phyloP scores from a whole-genome alignment of 192 early-diverging fungal genomes.

The Haplosporangium gracile region DNA sequence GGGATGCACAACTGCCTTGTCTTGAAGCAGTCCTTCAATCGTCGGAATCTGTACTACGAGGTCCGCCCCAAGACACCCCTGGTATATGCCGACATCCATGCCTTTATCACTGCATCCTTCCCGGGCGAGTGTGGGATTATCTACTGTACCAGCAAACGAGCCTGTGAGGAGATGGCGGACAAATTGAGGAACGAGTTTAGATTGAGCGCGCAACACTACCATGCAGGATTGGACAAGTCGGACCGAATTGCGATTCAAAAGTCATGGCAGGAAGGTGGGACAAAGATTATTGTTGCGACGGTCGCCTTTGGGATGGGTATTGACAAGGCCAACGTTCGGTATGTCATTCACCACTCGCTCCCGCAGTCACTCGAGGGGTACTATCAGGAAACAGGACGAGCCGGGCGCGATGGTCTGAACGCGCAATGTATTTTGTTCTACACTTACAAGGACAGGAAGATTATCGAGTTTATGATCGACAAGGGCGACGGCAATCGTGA shows the following conservation, averaged over 20 bases:
- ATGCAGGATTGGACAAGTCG: conserved; percentile 86
- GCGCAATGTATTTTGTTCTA: conserved; percentile 91
- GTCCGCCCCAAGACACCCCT: conserved; percentile 73
- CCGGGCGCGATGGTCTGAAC: conserved; percentile 91
- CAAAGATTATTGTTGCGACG: conserved; percentile 93
- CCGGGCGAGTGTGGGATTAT: conserved; percentile 89
- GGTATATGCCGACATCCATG: conserved; percentile 78
- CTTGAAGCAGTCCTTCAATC: conserved; percentile 91
- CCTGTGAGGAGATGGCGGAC: conserved; percentile 86
- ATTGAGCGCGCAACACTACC: conserved; percentile 84
- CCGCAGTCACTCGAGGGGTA: conserved; percentile 95
- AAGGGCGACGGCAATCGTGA: conserved; percentile 83
- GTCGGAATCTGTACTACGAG: conserved; percentile 86
- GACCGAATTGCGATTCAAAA: conserved; percentile 84
- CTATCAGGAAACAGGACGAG: conserved; percentile 97
- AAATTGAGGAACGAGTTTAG: conserved; percentile 71
- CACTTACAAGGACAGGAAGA: conserved; percentile 77
- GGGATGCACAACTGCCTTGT: conserved; percentile 76
- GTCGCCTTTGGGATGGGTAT: conserved; percentile 99
- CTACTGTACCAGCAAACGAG: conserved; percentile 84
- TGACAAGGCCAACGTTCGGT: conserved; percentile 96
- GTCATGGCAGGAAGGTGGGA: conserved; percentile 81
- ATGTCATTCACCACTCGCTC: conserved; percentile 93
- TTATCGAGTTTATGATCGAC: conserved; percentile 84
- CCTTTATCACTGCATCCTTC: conserved; percentile 74